Evolutionary conservation across 176 grass and related monocot species (phyloP), one percentile per base, ranked within the genome.

Genomic region (Musa itinerans): DNA sequence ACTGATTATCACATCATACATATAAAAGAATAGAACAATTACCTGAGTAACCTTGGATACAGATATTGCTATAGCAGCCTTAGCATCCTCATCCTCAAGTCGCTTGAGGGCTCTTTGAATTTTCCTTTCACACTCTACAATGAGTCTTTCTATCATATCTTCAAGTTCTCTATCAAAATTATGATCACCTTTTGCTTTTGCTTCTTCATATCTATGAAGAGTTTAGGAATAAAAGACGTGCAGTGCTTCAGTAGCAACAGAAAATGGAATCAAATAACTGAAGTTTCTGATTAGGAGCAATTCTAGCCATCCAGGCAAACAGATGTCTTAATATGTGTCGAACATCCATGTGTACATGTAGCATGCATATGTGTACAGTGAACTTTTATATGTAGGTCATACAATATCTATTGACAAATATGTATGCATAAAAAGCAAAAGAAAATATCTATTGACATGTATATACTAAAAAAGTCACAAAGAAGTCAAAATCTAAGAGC

Each of bases 51-150:
- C 82, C 75, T 91, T 84, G 52, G 90, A 85, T 52, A 93, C 84
- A 83, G 88, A 98, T 85, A 98, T 98, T 77, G 94, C 94, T 80
- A 98, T 91, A 77, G 94, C 94, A 84, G 90, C 90, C 57, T 98
- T 93, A 53, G 95, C 80, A 13, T 98, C 95, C 63, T 98, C 95
- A 52, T 98, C 95, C 49, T 88, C 90, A 59, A 98, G 78, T 24
- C 88, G 90, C 53, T 94, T 87, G 77, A 98, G 90, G 71, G 95
- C 90, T 80, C 95, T 90, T 56, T 94, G 88, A 72, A 98, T 98
- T 83, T 98, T 98, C 76, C 95, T 87, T 87, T 98, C 90, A 2
- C 95, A 98, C 69, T 98, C 95, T 59, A 82, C 90, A 87, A 98
- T 98, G 27, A 98, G 54, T 75, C 90, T 87, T 83, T 98, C 90